Evolutionary conservation across 108 stramenopile species (phyloP), one percentile per base, ranked within the genome.

Genomic region (Fistulifera solaris): DNA sequence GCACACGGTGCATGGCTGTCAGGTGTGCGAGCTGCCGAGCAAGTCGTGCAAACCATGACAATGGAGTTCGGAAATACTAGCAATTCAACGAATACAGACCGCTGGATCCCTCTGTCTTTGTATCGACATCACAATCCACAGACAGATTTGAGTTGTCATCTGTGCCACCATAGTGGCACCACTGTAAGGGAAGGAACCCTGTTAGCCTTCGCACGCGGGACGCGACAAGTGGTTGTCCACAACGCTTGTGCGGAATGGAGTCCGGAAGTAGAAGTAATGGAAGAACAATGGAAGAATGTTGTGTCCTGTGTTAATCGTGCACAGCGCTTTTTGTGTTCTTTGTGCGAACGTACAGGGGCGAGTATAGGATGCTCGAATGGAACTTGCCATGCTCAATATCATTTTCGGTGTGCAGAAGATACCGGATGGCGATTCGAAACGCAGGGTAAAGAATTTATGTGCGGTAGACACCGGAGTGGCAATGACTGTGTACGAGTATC

Each of bases 1-100:
- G 75, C 82, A 2, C 86, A 88, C 43, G 90, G 90, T 1, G 90
- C 90, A 0, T 71, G 73, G 72, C 49, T 92, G 22, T 80, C 77
- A 12, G 90, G 90, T 27, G 53, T 83, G 17, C 65, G 86, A 8
- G 90, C 75, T 38, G 80, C 73, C 16, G 43, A 66, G 49, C 75
- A 81, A 49, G 59, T 81, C 25, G 49, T 81, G 5, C 31, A 54
- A 1, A 48, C 67, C 17, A 62, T 77, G 22, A 48, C 35, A 2
- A 48, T 61, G 40, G 61, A 61, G 13, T 19, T 22, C 8, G 31
- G 31, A 35, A 35, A 35, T 35, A 19, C 7, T 17, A 24, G 46
- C 1, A 44, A 52, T 12, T 63, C 46, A 24, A 63, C 51, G 25
- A 66, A 56, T 39, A 43, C 52, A 7, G 80, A 81, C 45, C 46